Base-by-base conservation (phyloP, 2,329 filamentous ascomycete species). In the Aspergillus latus region DNA sequence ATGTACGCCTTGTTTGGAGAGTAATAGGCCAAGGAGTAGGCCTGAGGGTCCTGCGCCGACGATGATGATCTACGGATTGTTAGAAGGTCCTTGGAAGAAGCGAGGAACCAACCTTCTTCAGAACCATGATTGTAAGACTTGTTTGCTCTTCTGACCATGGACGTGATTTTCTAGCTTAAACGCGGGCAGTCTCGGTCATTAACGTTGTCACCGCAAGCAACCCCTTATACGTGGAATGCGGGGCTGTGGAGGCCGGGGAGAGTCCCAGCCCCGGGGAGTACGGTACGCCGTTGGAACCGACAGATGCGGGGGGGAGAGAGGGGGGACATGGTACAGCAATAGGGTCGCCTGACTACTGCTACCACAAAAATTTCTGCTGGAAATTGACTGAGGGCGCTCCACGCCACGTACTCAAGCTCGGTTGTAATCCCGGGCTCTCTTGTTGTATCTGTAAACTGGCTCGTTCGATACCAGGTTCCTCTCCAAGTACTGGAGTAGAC, bases 21-120 rank as follows among this genome's bases (percentile, higher is more conserved):
- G 66, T 2, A 71, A 59, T 16, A 73, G 63, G 1, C 64, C 59
- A 2, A 73, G 65, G 4, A 71, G 55, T 5, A 72, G 61, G 9
- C 70, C 70, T 3, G 67, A 68, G 0, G 70, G 71, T 5, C 69
- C 70, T 11, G 70, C 70, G 21, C 69, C 68, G 10, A 72, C 69
- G n/a, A 73, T 44, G 49, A 71, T 63, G 5, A 68, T 59, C 65
- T 66, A 46, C 51, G 9, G 2, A 13, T 16, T 15, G 28, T 56
- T 52, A 48, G 44, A 10, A 37, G 32, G 16, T 1, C 28, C 21
- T 29, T 2, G 15, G 26, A 32, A 13, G 2, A 30, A 13, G 5
- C 9, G 7, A 26, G 29, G 8, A 36, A 43, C 49, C 3, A 13
- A 60, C 58, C 61, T 62, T 62, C 49, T 57, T 57, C 47, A 65